Evolutionary conservation across 2,329 filamentous ascomycete genomes (phyloP).

Genomic region (Pestalotiopsis sp.): DNA sequence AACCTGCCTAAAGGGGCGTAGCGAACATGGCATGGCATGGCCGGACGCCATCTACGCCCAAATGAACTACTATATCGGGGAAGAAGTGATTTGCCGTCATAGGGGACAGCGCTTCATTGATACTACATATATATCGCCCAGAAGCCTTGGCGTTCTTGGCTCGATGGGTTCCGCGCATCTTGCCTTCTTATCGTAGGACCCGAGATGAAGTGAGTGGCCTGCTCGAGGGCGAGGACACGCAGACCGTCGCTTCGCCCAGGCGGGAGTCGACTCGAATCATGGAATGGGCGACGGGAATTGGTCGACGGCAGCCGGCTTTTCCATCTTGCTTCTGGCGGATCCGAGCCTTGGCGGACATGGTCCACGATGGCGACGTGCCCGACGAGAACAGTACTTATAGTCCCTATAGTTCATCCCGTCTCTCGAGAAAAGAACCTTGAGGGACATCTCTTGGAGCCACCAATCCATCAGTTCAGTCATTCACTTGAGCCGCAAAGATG

Average conservation of each 20-base stretch:
- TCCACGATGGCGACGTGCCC: neutral
- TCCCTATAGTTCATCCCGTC: constrained; percentile 1
- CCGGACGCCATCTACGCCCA: neutral
- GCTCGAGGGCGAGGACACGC: neutral
- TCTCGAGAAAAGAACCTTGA: neutral
- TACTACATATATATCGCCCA: constrained; percentile 7
- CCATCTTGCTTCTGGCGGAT: neutral
- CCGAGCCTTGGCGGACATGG: neutral
- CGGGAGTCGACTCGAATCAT: neutral
- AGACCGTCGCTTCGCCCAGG: neutral
- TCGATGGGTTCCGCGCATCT: neutral
- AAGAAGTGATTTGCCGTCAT: neutral
- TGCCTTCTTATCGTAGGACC: constrained; percentile 10
- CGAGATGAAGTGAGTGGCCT: neutral
- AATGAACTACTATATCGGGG: constrained; percentile 4
- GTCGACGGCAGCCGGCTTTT: neutral
- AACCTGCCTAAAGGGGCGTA: constrained; percentile 9
- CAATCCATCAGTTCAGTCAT: neutral
- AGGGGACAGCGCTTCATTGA: constrained; percentile 5
- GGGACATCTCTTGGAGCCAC: neutral
- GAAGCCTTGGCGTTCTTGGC: constrained; percentile 8
- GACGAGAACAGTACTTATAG: constrained; percentile 7
- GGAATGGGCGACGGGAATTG: neutral
- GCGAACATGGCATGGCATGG: neutral
- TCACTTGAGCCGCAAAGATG: neutral